Conservation (phyloP, 2,329 filamentous ascomycete genomes). For the Fusarium hainanense region DNA sequence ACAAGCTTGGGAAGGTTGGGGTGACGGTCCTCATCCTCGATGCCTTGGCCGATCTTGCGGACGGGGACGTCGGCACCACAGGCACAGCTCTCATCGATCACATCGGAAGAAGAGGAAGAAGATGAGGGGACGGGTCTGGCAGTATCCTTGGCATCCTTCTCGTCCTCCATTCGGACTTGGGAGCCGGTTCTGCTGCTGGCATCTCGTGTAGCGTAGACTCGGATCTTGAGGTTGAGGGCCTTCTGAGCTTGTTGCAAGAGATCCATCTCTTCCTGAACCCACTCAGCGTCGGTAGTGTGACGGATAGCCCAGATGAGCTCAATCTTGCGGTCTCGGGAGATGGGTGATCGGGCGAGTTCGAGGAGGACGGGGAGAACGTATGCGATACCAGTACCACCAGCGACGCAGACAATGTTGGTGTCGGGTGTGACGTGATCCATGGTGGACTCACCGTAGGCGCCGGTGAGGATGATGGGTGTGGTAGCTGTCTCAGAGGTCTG, state of each 20-base stretch:
- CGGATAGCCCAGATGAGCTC: conserved; percentile 75
- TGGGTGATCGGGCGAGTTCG: conserved; percentile 52
- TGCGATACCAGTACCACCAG: conserved; percentile 55
- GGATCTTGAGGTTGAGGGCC: conserved; percentile 61
- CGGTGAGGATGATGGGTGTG: conserved; percentile 69
- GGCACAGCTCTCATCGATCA: conserved; percentile 38
- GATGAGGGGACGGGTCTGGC: conserved; percentile 38
- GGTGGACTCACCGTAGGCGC: conserved; percentile 69
- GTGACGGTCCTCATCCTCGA: conserved; percentile 50
- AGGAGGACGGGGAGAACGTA: conserved; percentile 54
- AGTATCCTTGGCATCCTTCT: conserved; percentile 24
- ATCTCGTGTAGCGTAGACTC: conserved; percentile 70
- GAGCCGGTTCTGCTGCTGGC: conserved; percentile 22
- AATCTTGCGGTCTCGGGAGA: conserved; percentile 60
- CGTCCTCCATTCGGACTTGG: conserved; percentile 40
- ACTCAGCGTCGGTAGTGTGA: conserved; percentile 63
- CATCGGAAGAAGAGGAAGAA: conserved; percentile 43
- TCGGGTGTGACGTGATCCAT: conserved; percentile 54
- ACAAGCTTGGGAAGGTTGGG: conserved; percentile 62
- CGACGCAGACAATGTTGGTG: conserved; percentile 55
- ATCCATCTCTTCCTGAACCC: conserved; percentile 68
- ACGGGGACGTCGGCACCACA: conserved; percentile 48
- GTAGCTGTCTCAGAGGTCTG: conserved; percentile 47
- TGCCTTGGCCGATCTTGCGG: conserved; percentile 45
- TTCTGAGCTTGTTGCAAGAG: conserved; percentile 54